phyloP scores from a whole-genome alignment of 495 filamentous ascomycete species.

The Penicillium pulvis region DNA sequence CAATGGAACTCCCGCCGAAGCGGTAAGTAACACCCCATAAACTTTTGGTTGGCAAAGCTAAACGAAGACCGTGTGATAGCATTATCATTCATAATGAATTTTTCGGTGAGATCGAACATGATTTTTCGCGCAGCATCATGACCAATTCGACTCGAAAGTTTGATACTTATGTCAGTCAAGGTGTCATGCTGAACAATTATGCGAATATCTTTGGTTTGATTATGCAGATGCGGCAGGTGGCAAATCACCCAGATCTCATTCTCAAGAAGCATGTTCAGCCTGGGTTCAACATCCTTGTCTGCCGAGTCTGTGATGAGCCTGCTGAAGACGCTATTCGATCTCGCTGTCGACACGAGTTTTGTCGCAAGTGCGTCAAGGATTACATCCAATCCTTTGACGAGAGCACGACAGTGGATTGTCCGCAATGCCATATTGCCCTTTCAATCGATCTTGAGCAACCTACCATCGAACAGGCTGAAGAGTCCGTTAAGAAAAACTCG shows the following conservation, averaged over 20 bases:
- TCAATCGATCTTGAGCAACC: conserved; percentile 92
- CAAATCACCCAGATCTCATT: conserved; percentile 93
- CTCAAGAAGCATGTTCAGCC: conserved; percentile 81
- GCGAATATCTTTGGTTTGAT: conserved; percentile 82
- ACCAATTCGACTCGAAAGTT: conserved; percentile 82
- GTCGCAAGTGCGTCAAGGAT: conserved; percentile 81
- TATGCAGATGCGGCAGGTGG: conserved; percentile 96
- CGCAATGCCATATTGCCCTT: conserved; percentile 85
- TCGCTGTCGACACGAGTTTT: conserved; percentile 92
- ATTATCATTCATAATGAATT: conserved; percentile 90
- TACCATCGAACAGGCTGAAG: conserved; percentile 85
- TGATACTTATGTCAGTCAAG: conserved; percentile 90
- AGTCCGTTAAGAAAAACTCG: conserved; percentile 81
- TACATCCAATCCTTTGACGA: conserved; percentile 75
- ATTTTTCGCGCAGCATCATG: conserved; percentile 96
- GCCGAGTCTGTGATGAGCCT: conserved; percentile 91
- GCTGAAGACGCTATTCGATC: conserved; percentile 94
- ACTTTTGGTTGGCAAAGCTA: neutral
- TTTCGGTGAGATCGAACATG: conserved; percentile 91
- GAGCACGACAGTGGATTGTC: conserved; percentile 72
- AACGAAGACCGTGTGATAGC: conserved; percentile 15
- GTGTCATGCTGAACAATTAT: conserved; percentile 96
- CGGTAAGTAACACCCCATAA: conserved; percentile 44
- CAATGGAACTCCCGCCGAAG: conserved; percentile 95
- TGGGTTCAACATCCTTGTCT: conserved; percentile 89